Percentiles rank a stretch among this genome's conserved stretches.
Evolutionary conservation across 2,329 filamentous ascomycete genomes (phyloP).

Genomic region (Monilinia fructicola): DNA sequence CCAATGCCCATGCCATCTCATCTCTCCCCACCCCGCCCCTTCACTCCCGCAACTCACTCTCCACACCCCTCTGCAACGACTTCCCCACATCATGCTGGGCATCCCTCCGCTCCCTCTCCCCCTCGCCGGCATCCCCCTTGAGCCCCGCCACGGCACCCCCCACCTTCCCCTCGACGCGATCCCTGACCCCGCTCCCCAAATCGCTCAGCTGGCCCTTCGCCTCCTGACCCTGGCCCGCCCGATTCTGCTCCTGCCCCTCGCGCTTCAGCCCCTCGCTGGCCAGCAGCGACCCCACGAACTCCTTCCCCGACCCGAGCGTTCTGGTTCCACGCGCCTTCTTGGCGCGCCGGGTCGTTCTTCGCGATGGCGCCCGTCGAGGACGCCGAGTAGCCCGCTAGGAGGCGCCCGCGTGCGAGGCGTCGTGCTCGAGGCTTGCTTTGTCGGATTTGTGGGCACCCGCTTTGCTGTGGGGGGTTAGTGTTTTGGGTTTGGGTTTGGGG

Average conservation of each 20-base stretch:
- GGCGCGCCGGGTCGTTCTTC: constrained; percentile 70
- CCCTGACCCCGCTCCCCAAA: constrained; percentile 62
- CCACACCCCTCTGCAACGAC: constrained; percentile 78
- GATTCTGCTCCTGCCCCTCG: constrained; percentile 74
- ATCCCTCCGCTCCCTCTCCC: constrained; percentile 63
- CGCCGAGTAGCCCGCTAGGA: constrained; percentile 73
- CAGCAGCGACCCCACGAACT: constrained; percentile 71
- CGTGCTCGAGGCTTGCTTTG: constrained; percentile 64
- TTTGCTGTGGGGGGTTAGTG: constrained; percentile 17
- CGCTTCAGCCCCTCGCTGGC: constrained; percentile 77
- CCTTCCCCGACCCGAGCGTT: constrained; percentile 83
- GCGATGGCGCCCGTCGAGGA: constrained; percentile 68
- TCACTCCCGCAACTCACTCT: constrained; percentile 73
- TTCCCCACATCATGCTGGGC: constrained; percentile 75
- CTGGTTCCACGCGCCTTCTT: constrained; percentile 79
- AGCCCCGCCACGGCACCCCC: constrained; percentile 70
- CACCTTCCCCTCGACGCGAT: constrained; percentile 69
- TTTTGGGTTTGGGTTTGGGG: constrained; percentile 19
- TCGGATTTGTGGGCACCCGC: constrained; percentile 55
- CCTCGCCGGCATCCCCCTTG: constrained; percentile 71
- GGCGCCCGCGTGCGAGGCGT: constrained; percentile 70
- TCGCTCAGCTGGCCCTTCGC: constrained; percentile 80
- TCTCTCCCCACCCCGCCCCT: neutral
- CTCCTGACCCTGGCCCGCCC: constrained; percentile 76
- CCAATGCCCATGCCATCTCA: neutral